Percentiles rank a stretch among this genome's conserved stretches.
Conservation (phyloP, 1,284 basidiomycete species). For the Anthracocystis walkeri region DNA sequence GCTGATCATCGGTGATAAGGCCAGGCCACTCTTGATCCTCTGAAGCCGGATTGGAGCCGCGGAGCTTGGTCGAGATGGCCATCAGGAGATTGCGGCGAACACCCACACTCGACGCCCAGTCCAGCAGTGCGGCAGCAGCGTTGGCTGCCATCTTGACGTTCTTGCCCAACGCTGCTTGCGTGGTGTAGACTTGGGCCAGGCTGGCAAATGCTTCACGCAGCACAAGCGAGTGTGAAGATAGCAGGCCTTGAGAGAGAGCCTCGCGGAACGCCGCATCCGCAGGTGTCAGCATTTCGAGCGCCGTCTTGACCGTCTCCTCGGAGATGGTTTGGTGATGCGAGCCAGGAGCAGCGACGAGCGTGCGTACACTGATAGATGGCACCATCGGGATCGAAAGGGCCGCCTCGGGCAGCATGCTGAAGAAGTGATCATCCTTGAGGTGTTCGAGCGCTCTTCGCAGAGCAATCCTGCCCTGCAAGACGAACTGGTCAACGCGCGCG, state of each 20-base stretch:
- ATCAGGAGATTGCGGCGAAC: constrained; percentile 48
- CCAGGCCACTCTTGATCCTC: constrained; percentile 38
- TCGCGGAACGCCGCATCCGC: constrained; percentile 46
- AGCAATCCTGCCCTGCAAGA: constrained; percentile 49
- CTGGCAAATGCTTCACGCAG: constrained; percentile 49
- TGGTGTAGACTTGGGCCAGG: constrained; percentile 48
- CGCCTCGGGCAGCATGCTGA: constrained; percentile 62
- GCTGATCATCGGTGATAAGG: not conserved
- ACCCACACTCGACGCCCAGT: constrained; percentile 48
- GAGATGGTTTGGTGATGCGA: constrained; percentile 36
- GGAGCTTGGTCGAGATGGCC: constrained; percentile 50
- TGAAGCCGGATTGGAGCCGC: not conserved
- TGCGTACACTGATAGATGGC: constrained; percentile 38
- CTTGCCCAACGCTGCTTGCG: constrained; percentile 47
- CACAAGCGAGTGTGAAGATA: constrained; percentile 40
- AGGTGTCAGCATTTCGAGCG: constrained; percentile 37
- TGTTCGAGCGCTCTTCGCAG: constrained; percentile 44
- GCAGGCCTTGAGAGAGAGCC: constrained; percentile 37
- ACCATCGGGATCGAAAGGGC: constrained; percentile 61
- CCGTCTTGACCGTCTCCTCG: constrained; percentile 41
- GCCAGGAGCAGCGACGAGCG: constrained; percentile 23
- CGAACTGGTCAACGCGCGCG: constrained; percentile 38
- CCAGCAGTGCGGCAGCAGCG: constrained; percentile 42
- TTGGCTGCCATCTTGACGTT: constrained; percentile 45
- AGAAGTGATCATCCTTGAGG: constrained; percentile 56